Percentiles rank a stretch among this genome's conserved stretches.
Conservation (phyloP, 75 land plant genomes). For the Sequoia sempervirens region DNA sequence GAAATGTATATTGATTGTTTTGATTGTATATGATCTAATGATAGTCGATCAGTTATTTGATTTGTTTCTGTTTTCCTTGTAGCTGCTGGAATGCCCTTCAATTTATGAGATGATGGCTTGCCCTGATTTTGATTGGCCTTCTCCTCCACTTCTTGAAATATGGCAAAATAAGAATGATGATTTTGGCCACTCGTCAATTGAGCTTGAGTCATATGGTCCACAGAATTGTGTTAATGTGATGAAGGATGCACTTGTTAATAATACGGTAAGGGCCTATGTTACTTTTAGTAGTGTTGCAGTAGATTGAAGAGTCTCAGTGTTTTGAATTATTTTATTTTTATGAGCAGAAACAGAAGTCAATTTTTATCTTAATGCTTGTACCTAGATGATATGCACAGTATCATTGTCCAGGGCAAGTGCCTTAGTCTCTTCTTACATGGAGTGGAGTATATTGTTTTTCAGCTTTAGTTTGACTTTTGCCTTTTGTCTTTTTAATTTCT, state of each 20-base stretch:
- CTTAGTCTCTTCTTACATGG: not conserved
- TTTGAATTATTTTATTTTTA: not conserved
- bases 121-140: constrained; percentile 67
- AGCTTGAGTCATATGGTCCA: constrained; percentile 60
- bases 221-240: constrained; percentile 41
- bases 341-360: not conserved
- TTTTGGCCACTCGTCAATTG: constrained; percentile 29
- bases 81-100: constrained; percentile 98
- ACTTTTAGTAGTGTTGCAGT: not conserved
- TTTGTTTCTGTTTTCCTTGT: constrained; percentile 18
- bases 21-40: not conserved
- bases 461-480: not conserved
- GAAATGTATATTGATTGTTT: constrained; percentile 5
- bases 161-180: constrained; percentile 58
- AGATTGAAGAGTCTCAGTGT: not conserved
- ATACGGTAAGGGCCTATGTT: constrained; percentile 43
- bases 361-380: not conserved
- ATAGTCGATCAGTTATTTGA: constrained; percentile 3
- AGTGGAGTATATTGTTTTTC: not conserved
- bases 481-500: not conserved
- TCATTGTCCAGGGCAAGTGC: not conserved
- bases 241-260: constrained; percentile 65
- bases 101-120: constrained; percentile 90
- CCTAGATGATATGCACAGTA: not conserved
- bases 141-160: constrained; percentile 64